A percentile compares a stretch with the other conserved stretches of the same genome.
Conservation (phyloP, 2,329 filamentous ascomycete genomes). For the Talaromyces sp. region DNA sequence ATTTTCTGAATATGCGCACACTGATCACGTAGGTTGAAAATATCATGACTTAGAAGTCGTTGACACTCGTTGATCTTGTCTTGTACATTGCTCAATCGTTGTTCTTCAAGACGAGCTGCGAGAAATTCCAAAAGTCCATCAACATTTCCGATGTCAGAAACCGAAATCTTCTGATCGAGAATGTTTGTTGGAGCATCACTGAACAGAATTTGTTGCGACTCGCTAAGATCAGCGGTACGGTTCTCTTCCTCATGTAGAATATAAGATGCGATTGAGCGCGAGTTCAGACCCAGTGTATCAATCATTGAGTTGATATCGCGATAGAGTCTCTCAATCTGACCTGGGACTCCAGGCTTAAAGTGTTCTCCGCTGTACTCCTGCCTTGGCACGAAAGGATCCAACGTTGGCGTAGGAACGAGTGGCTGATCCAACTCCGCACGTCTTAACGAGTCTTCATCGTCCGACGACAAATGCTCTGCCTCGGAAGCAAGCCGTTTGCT, state of each 20-base stretch:
- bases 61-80: conserved; percentile 64
- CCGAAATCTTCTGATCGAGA: conserved; percentile 65
- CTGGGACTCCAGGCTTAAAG: conserved; percentile 44
- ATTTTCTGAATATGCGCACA: conserved; percentile 73
- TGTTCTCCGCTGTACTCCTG: conserved; percentile 43
- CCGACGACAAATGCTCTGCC: conserved; percentile 37
- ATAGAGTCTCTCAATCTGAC: conserved; percentile 47
- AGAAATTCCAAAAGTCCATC: conserved; percentile 62
- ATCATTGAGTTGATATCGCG: conserved; percentile 70
- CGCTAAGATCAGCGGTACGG: conserved; percentile 17
- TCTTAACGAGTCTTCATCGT: conserved; percentile 46
- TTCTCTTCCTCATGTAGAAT: conserved; percentile 42
- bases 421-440: conserved; percentile 42
- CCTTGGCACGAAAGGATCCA: conserved; percentile 47
- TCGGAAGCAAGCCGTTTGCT: conserved; percentile 32
- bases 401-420: conserved; percentile 37
- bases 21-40: conserved; percentile 66
- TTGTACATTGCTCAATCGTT: conserved; percentile 63
- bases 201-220: conserved; percentile 45
- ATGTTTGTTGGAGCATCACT: conserved; percentile 60
- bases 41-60: conserved; percentile 61
- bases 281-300: conserved; percentile 83
- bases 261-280: conserved; percentile 58
- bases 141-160: conserved; percentile 71
- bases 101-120: conserved; percentile 58